A percentile compares a stretch with the other conserved stretches of the same genome.
Evolutionary conservation across 768 basidiomycete species (phyloP).

Genomic region (Leccinellum rugosiceps): DNA sequence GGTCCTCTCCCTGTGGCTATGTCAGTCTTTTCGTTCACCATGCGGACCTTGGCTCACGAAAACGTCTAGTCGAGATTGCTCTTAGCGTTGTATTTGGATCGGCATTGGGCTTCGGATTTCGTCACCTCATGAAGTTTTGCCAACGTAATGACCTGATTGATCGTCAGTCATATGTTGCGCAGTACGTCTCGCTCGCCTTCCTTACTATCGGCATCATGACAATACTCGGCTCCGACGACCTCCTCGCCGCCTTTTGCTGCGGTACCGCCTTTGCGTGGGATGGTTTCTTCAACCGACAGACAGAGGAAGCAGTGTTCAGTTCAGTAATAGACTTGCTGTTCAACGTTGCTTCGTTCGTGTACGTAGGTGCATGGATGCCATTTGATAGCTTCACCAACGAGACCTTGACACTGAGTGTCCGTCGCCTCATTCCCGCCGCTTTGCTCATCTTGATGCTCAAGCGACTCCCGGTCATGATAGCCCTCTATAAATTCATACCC

Average conservation of each 20-base stretch:
- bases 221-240: constrained; percentile 88
- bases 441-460: constrained; percentile 80
- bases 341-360: constrained; percentile 94
- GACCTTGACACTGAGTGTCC: constrained; percentile 67
- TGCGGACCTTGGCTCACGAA: constrained; percentile 3
- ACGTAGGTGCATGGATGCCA: constrained; percentile 97
- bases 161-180: constrained; percentile 91
- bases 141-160: constrained; percentile 85
- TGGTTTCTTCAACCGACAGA: constrained; percentile 89
- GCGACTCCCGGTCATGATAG: constrained; percentile 80
- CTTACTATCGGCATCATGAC: constrained; percentile 82
- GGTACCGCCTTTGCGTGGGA: constrained; percentile 98
- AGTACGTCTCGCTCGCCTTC: constrained; percentile 81
- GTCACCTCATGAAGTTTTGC: constrained; percentile 92
- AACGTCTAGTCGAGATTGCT: constrained; percentile 64
- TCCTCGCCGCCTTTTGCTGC: constrained; percentile 91
- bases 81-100: constrained; percentile 75
- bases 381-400: constrained; percentile 74
- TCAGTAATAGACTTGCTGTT: constrained; percentile 95
- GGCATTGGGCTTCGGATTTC: constrained; percentile 71
- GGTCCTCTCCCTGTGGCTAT: constrained; percentile 85
- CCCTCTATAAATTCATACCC: constrained; percentile 88
- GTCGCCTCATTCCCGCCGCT: constrained; percentile 82
- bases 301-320: constrained; percentile 92
- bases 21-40: constrained; percentile 42